Evolutionary conservation across 345 rosid genomes (phyloP).

Genomic region (Eutrema yunnanense): DNA sequence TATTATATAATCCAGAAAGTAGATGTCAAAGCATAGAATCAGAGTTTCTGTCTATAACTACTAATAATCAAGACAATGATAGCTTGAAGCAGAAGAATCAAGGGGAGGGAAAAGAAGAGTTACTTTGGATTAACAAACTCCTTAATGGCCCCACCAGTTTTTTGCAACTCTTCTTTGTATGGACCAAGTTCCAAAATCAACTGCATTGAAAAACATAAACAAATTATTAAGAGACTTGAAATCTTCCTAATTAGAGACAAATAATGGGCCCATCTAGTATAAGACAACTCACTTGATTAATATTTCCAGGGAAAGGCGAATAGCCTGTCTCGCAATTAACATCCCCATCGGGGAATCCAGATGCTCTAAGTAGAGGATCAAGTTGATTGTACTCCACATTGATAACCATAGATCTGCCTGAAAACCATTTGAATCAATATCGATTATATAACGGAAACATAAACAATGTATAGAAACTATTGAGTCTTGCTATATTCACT

Average conservation of each 20-base stretch:
- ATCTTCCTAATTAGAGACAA: not conserved
- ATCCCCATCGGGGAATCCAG: conserved; percentile 86
- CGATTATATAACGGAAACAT: not conserved
- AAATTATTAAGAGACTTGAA: not conserved
- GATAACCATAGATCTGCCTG: conserved; percentile 94
- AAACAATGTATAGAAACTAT: not conserved
- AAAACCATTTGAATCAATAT: conserved; percentile 7
- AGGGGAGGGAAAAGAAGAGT: conserved; percentile 19
- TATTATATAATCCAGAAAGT: conserved; percentile 27
- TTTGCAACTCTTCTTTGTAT: conserved; percentile 78
- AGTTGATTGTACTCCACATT: conserved; percentile 98
- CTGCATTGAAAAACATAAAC: conserved; percentile 34
- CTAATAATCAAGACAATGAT: not conserved
- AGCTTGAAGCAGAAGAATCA: not conserved
- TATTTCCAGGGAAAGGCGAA: conserved; percentile 98
- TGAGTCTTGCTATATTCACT: not conserved
- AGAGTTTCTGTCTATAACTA: not conserved
- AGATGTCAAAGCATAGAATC: conserved; percentile 7
- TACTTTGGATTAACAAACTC: conserved; percentile 99
- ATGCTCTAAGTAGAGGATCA: conserved; percentile 92
- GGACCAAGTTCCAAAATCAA: conserved; percentile 80
- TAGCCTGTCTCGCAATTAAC: conserved; percentile 86
- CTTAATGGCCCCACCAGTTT: conserved; percentile 89
- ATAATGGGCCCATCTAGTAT: not conserved
- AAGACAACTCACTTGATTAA: conserved; percentile 68